Base-by-base conservation (phyloP, 73 alveolate species). In the Paramecium tetraurelia region DNA sequence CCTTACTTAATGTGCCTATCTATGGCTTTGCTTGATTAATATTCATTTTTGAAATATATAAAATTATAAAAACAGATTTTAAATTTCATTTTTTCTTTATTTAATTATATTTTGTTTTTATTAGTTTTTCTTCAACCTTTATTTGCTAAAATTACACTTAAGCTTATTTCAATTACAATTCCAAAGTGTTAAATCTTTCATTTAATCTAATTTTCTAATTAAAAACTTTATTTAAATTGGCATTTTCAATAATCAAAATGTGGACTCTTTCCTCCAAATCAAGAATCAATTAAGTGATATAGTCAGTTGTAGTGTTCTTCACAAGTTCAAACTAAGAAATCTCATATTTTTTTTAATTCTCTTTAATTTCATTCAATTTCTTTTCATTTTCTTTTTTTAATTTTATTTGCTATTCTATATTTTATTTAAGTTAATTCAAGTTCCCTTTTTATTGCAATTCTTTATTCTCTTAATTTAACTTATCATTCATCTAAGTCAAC, bases 261-360 rank as follows among this genome's bases (percentile, higher is more conserved):
- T 63, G 84, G 2, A 63, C 84, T 63, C 84, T 63, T 63, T 63
- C 84, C 24, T 63, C 84, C 31, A 63, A 11, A 63, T 63, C 84
- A 27, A 63, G 84, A 14, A 63, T 63, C 24, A 63, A 27, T 63
- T 63, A 63, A 11, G 84, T 63, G 31, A 63, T 63, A 7, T 63
- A 63, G 24, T 63, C 84, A 3, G 84, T 63, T 27, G 84, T 31
- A 8, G 18, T 3, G 46, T 63, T 63, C 48, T 63, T 63, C 24
- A 31, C 84, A 3, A 31, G 24, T 27, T 63, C 50, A 33, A 63
- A 27, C 53, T 63, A 0, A 12, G 41, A 63, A 9, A 12, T 31
- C 3, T 63, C 27, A 63, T 63, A 63, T 33, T 33, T 10, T 27
- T 27, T 0, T 11, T 31, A 12, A 33, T 10, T 31, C 27, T 63